Conservation (phyloP, 306 rosid species). For the Castanopsis chinensis region DNA sequence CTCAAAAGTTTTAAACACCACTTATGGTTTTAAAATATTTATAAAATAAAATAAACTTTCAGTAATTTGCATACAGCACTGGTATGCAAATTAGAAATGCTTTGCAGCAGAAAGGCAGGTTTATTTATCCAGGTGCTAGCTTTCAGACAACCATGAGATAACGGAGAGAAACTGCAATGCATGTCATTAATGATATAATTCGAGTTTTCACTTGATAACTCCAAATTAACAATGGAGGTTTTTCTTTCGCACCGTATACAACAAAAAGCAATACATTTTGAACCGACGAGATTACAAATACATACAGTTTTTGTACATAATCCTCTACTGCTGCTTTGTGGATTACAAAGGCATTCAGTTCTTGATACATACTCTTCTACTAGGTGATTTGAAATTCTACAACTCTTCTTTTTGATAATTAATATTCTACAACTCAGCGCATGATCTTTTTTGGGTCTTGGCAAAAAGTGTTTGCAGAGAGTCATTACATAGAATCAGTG, state of each 20-base stretch:
- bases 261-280: not conserved
- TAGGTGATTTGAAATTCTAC: not conserved
- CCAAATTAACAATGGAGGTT: not conserved
- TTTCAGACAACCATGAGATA: no score
- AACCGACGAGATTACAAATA: not conserved
- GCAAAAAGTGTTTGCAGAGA: not conserved
- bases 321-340: not conserved
- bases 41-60: no score
- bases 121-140: no score
- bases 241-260: not conserved
- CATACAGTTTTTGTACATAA: not conserved
- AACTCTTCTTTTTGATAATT: no score
- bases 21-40: no score
- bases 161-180: no score
- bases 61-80: no score
- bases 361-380: not conserved
- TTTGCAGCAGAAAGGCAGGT: no score
- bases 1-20: no score
- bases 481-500: no score
- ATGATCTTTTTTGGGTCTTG: no score
- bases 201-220: not conserved
- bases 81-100: no score
- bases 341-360: slow-evolving; percentile 1
- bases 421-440: not conserved
- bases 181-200: not conserved